Base-by-base conservation (phyloP, 257 asterid genomes). In the Solanum pinnatisectum region DNA sequence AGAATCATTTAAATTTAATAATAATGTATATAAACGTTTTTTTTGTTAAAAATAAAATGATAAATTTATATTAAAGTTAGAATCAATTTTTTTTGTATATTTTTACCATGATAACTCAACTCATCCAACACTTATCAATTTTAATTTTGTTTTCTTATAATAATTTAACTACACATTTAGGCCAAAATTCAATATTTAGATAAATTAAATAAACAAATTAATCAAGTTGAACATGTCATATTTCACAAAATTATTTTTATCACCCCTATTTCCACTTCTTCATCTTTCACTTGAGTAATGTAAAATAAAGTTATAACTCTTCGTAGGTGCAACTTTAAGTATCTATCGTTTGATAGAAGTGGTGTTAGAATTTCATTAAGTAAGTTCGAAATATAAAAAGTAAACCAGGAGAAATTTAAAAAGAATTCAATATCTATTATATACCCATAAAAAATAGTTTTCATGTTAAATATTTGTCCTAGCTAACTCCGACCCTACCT, bases 361-460 rank as follows among this genome's bases (percentile, higher is more conserved):
- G 25, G 3, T 7, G 4, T 20, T 1, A 56, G 5, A 56, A 20
- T 3, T 56, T 18, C 6, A 18, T 18, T 23, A 56, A 56, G 10
- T 56, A 8, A 18, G 11, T 20, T 56, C 0, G 5, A 56, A 56
- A 20, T 6, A 56, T 56, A 56, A 56, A 56, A 56, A 18, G 8
- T 49, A 18, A 56, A 6, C 2, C n/a, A 18, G 0, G 0, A 7
- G 2, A 56, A 2, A 0, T 0, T 52, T 6, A 6, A 52, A 52
- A 52, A 0, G 0, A 9, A 0, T 20, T 56, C 2, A 56, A 56
- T 56, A 56, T 56, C 25, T 56, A 7, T 56, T 56, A 18, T 56
- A 20, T 20, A 20, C 2, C 0, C 0, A 44, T 44, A 13, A 56
- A 56, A 56, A 56, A 18, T 6, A 6, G 5, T 18, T 52, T 52